phyloP scores from a whole-genome alignment of 441 rosid species.

The Flueggea neowawraea region DNA sequence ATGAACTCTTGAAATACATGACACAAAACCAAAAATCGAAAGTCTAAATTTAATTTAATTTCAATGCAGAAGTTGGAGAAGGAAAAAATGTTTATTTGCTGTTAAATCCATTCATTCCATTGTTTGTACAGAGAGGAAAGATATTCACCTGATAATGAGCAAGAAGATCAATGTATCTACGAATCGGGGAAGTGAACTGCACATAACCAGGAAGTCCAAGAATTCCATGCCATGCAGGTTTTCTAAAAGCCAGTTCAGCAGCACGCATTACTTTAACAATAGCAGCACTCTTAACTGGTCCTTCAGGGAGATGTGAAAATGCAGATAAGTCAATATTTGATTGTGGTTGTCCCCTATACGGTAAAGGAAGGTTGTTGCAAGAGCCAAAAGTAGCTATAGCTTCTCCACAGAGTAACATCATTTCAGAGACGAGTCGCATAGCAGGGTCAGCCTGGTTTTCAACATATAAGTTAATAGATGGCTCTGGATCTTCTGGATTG shows the following conservation, averaged over 20 bases:
- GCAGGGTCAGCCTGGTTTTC: slow-evolving; percentile 93
- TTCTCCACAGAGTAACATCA: slow-evolving; percentile 99
- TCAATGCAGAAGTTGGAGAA: not conserved
- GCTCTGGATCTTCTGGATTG: slow-evolving; percentile 88
- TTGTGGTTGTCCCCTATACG: slow-evolving; percentile 98
- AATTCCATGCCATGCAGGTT: slow-evolving; percentile 85
- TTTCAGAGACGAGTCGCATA: slow-evolving; percentile 93
- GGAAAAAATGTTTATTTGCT: not conserved
- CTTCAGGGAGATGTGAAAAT: slow-evolving; percentile 93
- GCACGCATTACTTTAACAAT: slow-evolving; percentile 81
- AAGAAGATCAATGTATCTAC: slow-evolving; percentile 95
- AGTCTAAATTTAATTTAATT: not conserved
- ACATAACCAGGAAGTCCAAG: slow-evolving; percentile 96
- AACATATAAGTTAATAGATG: slow-evolving; percentile 72
- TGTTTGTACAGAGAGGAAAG: slow-evolving; percentile 7
- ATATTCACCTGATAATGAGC: slow-evolving; percentile 89
- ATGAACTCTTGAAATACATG: no score
- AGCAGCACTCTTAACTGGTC: slow-evolving; percentile 83
- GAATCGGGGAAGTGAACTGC: slow-evolving; percentile 97
- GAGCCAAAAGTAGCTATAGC: slow-evolving; percentile 81
- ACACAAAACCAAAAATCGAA: no score
- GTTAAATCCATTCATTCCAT: slow-evolving; percentile 1
- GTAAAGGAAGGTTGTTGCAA: slow-evolving; percentile 68
- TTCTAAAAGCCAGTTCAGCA: slow-evolving; percentile 83
- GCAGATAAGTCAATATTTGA: slow-evolving; percentile 78